Base-by-base conservation (phyloP, 2,329 filamentous ascomycete genomes). In the Cladosporium sphaerospermum region DNA sequence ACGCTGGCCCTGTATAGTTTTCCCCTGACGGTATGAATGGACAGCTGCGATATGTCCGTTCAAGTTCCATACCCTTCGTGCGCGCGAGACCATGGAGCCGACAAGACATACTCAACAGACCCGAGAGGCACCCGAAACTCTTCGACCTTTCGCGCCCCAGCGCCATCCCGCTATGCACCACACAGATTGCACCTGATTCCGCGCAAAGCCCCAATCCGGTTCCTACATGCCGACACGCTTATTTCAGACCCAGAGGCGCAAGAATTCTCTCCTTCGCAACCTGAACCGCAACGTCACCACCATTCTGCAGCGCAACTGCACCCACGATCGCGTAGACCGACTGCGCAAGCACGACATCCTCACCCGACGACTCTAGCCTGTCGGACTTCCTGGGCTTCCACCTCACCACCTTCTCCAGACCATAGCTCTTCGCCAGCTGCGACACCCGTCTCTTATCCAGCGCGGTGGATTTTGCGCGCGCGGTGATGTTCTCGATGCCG, bases 261-360 rank as follows among this genome's bases (percentile, higher is more conserved):
- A 96, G 71, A 69, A 96, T 85, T 70, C 84, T 83, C 61, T 96
- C 87, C 66, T 83, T 82, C 44, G 88, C 83, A 50, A 95, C 72
- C 68, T 81, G 79, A 59, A 84, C 85, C 54, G 92, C 90, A 52
- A 87, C 80, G 42, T 85, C 83, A 36, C 86, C 87, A 44, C 93
- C 93, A 61, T 87, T 84, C 70, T 96, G 89, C 64, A 99, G 75
- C n/a, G 89, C 85, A 50, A 99, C 72, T 9, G 93, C 93, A 18
- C 93, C 93, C 42, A 97, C 74, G 52, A 99, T 86, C 43, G 91
- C 89, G 67, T 90, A 89, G 52, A 99, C 64, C 3, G 89, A 82
- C 57, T 89, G 84, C 45, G 86, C 81, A 52, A 95, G 74, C 19
- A 97, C 84, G 3, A 84, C 76, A 23, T 88, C 80, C 28, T 86